Percentiles rank a stretch among this genome's conserved stretches.
Conservation (phyloP, 2,329 filamentous ascomycete genomes). For the Fusarium devonianum region DNA sequence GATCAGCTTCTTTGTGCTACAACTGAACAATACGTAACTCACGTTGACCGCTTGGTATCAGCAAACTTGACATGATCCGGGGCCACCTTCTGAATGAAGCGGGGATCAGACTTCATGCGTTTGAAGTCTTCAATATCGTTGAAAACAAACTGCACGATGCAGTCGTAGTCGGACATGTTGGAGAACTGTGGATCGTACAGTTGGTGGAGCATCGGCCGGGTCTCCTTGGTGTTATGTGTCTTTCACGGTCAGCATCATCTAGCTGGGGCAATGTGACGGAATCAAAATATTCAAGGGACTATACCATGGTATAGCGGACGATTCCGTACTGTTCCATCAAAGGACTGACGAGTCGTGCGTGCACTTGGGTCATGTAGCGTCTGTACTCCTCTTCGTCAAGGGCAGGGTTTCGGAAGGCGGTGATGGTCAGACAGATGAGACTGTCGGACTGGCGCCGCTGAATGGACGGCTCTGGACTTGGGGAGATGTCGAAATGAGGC, state of each 20-base stretch:
- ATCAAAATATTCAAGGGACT: not conserved
- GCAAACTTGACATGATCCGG: conserved; percentile 15
- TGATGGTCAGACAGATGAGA: not conserved
- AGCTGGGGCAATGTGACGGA: not conserved
- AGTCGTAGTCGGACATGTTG: conserved; percentile 6
- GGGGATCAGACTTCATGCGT: not conserved
- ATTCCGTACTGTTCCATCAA: not conserved
- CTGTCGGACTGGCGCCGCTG: not conserved
- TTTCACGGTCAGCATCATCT: not conserved
- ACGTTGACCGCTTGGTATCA: conserved; percentile 9
- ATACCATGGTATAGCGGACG: not conserved
- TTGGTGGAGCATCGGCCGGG: not conserved
- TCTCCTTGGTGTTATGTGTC: not conserved
- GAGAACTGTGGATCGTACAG: conserved; percentile 8
- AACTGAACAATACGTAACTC: not conserved
- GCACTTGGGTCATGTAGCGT: not conserved
- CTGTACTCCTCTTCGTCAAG: not conserved
- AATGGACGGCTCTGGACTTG: not conserved
- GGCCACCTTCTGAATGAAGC: not conserved
- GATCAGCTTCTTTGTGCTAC: no score
- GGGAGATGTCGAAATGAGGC: not conserved
- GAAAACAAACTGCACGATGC: conserved; percentile 12
- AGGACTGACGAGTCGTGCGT: not conserved
- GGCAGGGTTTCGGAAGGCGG: not conserved
- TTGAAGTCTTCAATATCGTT: conserved; percentile 2